Evolutionary conservation across 1,284 basidiomycete species (phyloP), one percentile per base, ranked within the genome.

Genomic region (Lignosus rhinocerotis): DNA sequence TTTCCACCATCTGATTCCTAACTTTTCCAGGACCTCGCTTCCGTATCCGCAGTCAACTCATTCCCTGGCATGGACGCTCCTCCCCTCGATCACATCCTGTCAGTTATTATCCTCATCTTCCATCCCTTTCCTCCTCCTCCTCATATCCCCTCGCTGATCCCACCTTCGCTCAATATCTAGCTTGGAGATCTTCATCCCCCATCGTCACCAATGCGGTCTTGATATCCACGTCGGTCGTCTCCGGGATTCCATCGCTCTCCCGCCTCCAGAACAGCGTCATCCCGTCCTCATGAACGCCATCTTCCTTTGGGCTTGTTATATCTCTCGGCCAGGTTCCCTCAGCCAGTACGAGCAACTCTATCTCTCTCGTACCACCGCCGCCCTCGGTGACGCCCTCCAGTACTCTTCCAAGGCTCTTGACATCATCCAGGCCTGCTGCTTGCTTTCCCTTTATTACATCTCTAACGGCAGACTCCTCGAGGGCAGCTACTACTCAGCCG

Each of bases 251-350:
- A 75, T 88, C 51, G 75, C 71, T 51, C 74, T 78, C 3, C 79
- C 84, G 14, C 54, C 70, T 2, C 66, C 77, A 49, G 84, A 89
- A 61, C 86, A 86, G 55, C 82, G 82, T 30, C 90, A 92, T 66
- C 85, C 89, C 8, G 84, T 80, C 46, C 78, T 92, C 11, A 84
- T 90, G 79, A 89, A 91, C 67, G 80, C 88, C 58, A 87, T 92
- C 66, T 92, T 85, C 70, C 80, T 92, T 4, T 90, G 89, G 86
- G 87, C 88, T 1, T 90, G 88, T 69, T 89, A 87, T 69, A 79
- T 91, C 45, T 90, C 88, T 16, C 80, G 88, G 25, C 84, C 87
- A 10, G 85, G 83, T 38, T 80, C 83, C 3, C 76, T 90, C 12
- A 82, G 80, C 65, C 82, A 85, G 53, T 84, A 90, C 66, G 88